Conservation (phyloP, 2,329 filamentous ascomycete species). For the Sporothrix globosa region DNA sequence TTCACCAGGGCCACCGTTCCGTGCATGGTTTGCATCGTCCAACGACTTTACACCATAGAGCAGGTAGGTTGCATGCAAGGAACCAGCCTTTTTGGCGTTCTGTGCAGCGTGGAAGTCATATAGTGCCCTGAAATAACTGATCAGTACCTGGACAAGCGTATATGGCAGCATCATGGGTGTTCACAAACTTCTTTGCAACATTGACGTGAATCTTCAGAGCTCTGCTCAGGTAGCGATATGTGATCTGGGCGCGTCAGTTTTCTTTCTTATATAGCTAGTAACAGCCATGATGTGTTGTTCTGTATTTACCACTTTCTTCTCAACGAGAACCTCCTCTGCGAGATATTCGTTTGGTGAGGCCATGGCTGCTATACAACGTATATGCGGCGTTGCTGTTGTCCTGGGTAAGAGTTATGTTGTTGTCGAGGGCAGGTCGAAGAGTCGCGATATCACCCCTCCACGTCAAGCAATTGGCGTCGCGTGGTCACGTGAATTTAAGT, state of each 20-base stretch:
- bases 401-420: too few relatives aligned
- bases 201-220: conserved; percentile 83
- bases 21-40: conserved; percentile 39
- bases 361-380: conserved; percentile 46
- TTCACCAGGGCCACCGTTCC: conserved; percentile 45
- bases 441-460: conserved; percentile 20
- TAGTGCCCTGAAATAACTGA: conserved; percentile 65
- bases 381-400: background rate
- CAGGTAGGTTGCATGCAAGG: conserved; percentile 90
- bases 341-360: conserved; percentile 72
- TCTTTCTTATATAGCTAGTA: conserved; percentile 32
- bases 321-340: conserved; percentile 73
- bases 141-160: background rate
- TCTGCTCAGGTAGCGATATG: conserved; percentile 82
- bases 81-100: conserved; percentile 71
- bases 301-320: conserved; percentile 67
- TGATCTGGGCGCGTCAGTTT: conserved; percentile 61
- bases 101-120: conserved; percentile 82
- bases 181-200: conserved; percentile 78
- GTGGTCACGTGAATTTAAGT: conserved; percentile 35
- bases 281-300: too few relatives aligned
- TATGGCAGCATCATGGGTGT: background rate
- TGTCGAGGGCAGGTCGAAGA: background rate
- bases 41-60: conserved; percentile 69
- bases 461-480: conserved; percentile 30